phyloP scores from a whole-genome alignment of 441 rosid species.

The Eutrema salsugineum region DNA sequence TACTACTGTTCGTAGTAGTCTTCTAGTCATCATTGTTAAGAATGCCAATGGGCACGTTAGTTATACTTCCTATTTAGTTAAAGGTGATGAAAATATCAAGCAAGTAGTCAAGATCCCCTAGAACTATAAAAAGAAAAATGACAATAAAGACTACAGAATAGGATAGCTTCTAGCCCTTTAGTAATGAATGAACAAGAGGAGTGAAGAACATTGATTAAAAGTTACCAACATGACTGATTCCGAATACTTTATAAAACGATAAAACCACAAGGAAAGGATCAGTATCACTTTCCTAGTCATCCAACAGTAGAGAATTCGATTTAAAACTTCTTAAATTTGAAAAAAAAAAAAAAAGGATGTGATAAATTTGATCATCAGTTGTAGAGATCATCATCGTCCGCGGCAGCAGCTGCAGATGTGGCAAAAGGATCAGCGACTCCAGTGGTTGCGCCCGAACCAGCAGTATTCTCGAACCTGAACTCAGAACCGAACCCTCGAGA shows the following conservation, averaged over 20 bases:
- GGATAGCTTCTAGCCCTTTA: no score
- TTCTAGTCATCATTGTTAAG: no score
- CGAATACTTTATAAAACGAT: background rate
- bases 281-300: slow-evolving; percentile 7
- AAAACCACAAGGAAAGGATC: slow-evolving; percentile 13
- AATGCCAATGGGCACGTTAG: no score
- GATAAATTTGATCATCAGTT: slow-evolving; percentile 21
- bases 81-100: no score
- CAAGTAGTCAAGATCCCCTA: no score
- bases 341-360: background rate
- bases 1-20: no score
- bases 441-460: slow-evolving; percentile 36
- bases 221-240: background rate
- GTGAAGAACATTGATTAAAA: background rate
- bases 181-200: background rate
- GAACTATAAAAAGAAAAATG: no score
- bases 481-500: slow-evolving; percentile 51
- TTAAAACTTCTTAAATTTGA: background rate
- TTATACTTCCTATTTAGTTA: no score
- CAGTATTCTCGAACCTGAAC: slow-evolving; percentile 43
- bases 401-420: slow-evolving; percentile 37
- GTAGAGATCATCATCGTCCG: slow-evolving; percentile 56
- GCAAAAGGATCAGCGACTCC: slow-evolving; percentile 43
- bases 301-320: slow-evolving; percentile 21
- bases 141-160: no score